Evolutionary conservation across 2,329 filamentous ascomycete species (phyloP).

Genomic region (Zalaria sp.): DNA sequence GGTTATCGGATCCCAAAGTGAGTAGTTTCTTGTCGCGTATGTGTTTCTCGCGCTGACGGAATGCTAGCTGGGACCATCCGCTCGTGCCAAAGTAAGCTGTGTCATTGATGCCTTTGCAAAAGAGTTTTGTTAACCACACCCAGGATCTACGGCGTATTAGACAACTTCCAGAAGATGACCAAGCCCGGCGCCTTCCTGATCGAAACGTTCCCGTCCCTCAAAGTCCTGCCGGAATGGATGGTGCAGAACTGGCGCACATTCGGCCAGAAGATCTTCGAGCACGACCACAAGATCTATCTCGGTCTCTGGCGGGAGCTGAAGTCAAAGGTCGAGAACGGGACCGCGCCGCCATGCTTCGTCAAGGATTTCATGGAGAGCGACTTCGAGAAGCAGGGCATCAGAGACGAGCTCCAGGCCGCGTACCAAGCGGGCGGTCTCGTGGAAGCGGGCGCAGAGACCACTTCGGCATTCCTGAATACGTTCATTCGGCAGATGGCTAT

Average conservation of each 20-base stretch:
- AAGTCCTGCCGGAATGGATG: slow-evolving; percentile 13
- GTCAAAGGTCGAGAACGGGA: slow-evolving; percentile 15
- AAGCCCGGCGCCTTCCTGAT: neutral
- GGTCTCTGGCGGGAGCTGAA: slow-evolving; percentile 18
- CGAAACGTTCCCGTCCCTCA: neutral
- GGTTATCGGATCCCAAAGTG: slow-evolving; percentile 15
- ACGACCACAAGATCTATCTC: slow-evolving; percentile 18
- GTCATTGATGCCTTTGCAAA: too few relatives aligned
- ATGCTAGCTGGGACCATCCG: neutral
- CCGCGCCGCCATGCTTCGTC: slow-evolving; percentile 18
- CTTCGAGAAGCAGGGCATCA: slow-evolving; percentile 16
- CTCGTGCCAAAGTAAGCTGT: neutral
- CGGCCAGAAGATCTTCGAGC: slow-evolving; percentile 15
- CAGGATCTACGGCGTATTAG: neutral
- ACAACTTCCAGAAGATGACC: neutral
- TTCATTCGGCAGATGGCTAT: slow-evolving; percentile 8
- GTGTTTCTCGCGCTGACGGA: neutral
- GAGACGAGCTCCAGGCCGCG: slow-evolving; percentile 18
- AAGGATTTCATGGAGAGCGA: slow-evolving; percentile 21
- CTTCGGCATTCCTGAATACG: slow-evolving; percentile 3
- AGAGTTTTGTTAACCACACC: too few relatives aligned
- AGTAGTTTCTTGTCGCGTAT: neutral
- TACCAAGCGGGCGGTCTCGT: slow-evolving; percentile 11
- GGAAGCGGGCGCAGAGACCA: slow-evolving; percentile 18
- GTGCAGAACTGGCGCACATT: slow-evolving; percentile 17